Conservation (phyloP, 108 stramenopile species). For the Epipyxis sp. region DNA sequence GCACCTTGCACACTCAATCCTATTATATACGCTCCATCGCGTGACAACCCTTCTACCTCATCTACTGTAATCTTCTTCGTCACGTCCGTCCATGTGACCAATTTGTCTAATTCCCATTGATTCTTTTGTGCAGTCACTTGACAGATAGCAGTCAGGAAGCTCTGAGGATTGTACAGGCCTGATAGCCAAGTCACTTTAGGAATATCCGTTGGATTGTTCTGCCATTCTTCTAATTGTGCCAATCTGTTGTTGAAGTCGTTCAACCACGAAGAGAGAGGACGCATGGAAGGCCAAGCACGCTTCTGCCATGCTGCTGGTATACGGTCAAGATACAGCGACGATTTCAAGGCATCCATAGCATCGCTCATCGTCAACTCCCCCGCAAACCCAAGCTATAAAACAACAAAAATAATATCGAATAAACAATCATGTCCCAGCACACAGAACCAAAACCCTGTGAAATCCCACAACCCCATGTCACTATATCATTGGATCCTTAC, state of each 20-base stretch:
- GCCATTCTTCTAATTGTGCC: slow-evolving; percentile 76
- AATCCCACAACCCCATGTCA: too few species aligned
- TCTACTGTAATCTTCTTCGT: slow-evolving; percentile 68
- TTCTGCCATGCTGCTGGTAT: slow-evolving; percentile 73
- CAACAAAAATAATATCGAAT: too few species aligned
- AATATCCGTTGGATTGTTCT: slow-evolving; percentile 71
- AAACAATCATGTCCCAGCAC: too few species aligned
- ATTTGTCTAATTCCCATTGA: slow-evolving; percentile 74
- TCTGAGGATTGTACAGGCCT: slow-evolving; percentile 76
- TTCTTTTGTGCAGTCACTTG: slow-evolving; percentile 82
- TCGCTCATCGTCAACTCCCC: slow-evolving; percentile 85
- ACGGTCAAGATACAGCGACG: slow-evolving; percentile 66
- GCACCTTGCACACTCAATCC: slow-evolving; percentile 77
- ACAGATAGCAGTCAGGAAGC: slow-evolving; percentile 81
- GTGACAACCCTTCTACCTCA: slow-evolving; percentile 65
- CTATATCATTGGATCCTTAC: too few species aligned
- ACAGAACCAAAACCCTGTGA: too few species aligned
- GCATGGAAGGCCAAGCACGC: slow-evolving; percentile 71
- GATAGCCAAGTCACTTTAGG: slow-evolving; percentile 80
- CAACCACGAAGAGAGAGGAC: slow-evolving; percentile 65
- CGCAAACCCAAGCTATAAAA: slow-evolving; percentile 79
- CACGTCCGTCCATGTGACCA: slow-evolving; percentile 78
- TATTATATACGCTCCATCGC: slow-evolving; percentile 75
- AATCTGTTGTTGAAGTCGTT: slow-evolving; percentile 66
- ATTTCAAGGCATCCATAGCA: slow-evolving; percentile 72